phyloP scores from a whole-genome alignment of 495 filamentous ascomycete genomes.

The Aspergillus taichungensis region DNA sequence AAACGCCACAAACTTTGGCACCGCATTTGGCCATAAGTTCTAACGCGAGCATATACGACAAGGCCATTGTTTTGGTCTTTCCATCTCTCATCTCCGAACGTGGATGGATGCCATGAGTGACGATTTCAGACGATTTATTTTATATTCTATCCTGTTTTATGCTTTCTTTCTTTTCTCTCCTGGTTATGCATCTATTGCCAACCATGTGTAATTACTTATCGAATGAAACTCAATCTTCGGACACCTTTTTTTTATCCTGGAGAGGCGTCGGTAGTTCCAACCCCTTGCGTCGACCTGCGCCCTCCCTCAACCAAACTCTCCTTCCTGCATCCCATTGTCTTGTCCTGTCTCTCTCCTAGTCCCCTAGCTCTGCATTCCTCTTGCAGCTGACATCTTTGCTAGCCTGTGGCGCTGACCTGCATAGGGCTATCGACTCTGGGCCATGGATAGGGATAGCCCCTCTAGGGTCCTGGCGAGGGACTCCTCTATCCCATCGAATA shows the following conservation, averaged over 20 bases:
- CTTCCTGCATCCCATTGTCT: not conserved
- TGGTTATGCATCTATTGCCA: conserved; percentile 1
- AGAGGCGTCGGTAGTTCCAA: not conserved
- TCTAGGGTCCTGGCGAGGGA: no score
- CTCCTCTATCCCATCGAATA: no score
- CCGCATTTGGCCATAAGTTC: conserved; percentile 29
- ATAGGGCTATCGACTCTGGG: no score
- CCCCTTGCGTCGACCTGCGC: conserved; percentile 9
- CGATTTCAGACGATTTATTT: conserved; percentile 6
- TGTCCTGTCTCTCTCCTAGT: conserved; percentile 4
- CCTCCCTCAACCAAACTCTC: not conserved
- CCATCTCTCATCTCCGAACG: conserved; percentile 5
- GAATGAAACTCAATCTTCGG: not conserved
- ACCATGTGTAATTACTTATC: conserved; percentile 7
- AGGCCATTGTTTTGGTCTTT: no score
- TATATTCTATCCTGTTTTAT: conserved; percentile 2
- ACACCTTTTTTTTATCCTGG: not conserved
- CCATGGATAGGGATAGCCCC: no score
- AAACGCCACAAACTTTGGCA: conserved; percentile 54
- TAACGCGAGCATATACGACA: no score
- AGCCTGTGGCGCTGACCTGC: no score
- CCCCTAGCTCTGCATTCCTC: not conserved
- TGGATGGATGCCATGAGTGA: conserved; percentile 5
- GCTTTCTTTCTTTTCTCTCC: not conserved
- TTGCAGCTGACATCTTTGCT: no score